Evolutionary conservation across 768 basidiomycete genomes (phyloP).

Genomic region (Hygrophorus pudorinus): DNA sequence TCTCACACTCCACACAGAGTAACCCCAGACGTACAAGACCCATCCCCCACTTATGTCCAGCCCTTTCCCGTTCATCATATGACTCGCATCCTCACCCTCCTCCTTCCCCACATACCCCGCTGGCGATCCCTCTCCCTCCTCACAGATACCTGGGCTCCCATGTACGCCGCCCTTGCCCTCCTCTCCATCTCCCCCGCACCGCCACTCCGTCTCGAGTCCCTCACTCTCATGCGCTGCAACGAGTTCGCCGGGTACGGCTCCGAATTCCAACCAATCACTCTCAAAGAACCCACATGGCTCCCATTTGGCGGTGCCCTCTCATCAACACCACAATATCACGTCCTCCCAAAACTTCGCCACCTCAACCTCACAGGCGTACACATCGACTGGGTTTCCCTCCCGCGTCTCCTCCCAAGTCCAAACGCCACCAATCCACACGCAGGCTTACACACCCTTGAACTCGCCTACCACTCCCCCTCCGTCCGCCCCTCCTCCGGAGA

Average conservation of each 20-base stretch:
- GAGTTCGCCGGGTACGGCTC: slow-evolving; percentile 39
- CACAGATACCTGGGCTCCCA: slow-evolving; percentile 49
- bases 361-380: no score
- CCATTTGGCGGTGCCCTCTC: slow-evolving; percentile 15
- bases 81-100: slow-evolving; percentile 30
- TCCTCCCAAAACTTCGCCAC: no score
- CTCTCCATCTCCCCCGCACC: slow-evolving; percentile 29
- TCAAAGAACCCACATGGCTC: slow-evolving; percentile 28
- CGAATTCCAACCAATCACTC: slow-evolving; percentile 30
- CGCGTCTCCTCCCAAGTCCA: no score
- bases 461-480: slow-evolving; percentile 49
- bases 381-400: no score
- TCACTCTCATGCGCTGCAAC: slow-evolving; percentile 52
- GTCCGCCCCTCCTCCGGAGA: slow-evolving; percentile 28
- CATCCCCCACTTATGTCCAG: slow-evolving; percentile 20
- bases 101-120: slow-evolving; percentile 41
- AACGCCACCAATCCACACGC: slow-evolving; percentile 23
- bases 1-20: slow-evolving; percentile 15
- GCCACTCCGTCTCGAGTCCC: slow-evolving; percentile 34
- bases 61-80: slow-evolving; percentile 36
- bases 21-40: slow-evolving; percentile 14
- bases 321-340: no score
- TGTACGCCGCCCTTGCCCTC: slow-evolving; percentile 38
- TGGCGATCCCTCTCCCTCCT: slow-evolving; percentile 46
- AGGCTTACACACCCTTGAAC: slow-evolving; percentile 35